Percentiles rank a stretch among this genome's conserved stretches.
Evolutionary conservation across 176 grass and related monocot genomes (phyloP).

Genomic region (Musa troglodytarum): DNA sequence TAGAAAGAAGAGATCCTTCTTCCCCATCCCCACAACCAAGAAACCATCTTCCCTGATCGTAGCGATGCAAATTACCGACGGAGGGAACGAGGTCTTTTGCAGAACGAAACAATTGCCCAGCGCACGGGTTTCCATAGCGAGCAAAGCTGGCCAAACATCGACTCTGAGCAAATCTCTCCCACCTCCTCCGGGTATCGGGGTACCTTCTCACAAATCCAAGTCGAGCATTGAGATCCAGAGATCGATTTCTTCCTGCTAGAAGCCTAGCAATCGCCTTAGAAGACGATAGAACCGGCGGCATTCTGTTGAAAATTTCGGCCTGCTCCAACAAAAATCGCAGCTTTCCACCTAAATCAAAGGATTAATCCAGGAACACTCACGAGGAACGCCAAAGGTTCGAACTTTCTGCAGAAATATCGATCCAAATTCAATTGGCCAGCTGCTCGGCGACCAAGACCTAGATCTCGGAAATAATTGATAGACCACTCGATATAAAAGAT

Average conservation of each 20-base stretch:
- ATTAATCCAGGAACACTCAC: background rate
- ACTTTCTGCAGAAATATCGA: background rate
- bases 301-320: constrained; percentile 10
- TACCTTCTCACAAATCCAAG: constrained; percentile 30
- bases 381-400: background rate
- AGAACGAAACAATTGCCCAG: constrained; percentile 23
- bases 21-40: constrained; percentile 87
- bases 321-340: constrained; percentile 2
- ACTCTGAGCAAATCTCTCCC: constrained; percentile 42
- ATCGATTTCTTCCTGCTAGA: constrained; percentile 20
- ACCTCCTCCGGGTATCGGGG: constrained; percentile 19
- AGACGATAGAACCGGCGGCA: constrained; percentile 43
- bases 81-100: background rate
- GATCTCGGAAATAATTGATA: background rate
- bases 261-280: constrained; percentile 23
- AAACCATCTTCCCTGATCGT: constrained; percentile 55
- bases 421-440: background rate
- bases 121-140: constrained; percentile 22
- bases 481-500: no score
- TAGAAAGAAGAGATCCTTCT: constrained; percentile 72
- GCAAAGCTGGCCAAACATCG: constrained; percentile 37
- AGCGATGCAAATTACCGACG: constrained; percentile 16
- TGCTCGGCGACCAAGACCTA: background rate
- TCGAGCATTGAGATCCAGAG: constrained; percentile 33
- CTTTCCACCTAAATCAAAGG: background rate